Percentiles rank a stretch among this genome's conserved stretches.
Evolutionary conservation across 2,329 filamentous ascomycete genomes (phyloP).

Genomic region (Arthrobotrys musiformis): DNA sequence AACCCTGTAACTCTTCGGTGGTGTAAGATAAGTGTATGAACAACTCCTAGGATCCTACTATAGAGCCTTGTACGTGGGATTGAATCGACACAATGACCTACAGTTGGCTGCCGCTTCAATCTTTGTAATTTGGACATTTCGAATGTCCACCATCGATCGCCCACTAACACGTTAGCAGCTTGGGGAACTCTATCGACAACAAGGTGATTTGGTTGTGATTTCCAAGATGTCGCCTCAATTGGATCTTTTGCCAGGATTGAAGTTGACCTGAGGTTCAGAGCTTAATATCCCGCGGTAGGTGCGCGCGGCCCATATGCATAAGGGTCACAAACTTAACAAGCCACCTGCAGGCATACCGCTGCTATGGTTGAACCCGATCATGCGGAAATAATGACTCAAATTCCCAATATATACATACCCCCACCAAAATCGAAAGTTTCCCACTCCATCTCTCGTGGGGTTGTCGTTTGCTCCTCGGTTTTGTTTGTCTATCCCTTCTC

Average conservation of each 20-base stretch:
- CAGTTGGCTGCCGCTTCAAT: too few species aligned
- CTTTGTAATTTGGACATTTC: too few species aligned
- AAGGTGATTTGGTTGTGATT: not conserved
- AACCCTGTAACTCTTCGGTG: too few species aligned
- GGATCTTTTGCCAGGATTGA: not conserved
- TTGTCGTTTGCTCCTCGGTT: too few species aligned
- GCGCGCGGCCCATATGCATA: not conserved
- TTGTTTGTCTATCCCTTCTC: too few species aligned
- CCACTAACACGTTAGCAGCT: too few species aligned
- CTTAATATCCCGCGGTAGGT: not conserved
- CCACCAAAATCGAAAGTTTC: not conserved
- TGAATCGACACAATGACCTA: too few species aligned
- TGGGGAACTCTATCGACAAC: too few species aligned
- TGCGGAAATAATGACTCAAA: not conserved
- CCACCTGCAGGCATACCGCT: not conserved
- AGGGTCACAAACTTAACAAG: not conserved
- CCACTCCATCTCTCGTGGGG: not conserved
- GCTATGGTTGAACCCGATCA: not conserved
- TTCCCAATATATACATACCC: not conserved
- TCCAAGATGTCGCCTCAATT: not conserved
- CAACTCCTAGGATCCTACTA: too few species aligned
- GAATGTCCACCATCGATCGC: too few species aligned
- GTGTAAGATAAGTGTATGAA: too few species aligned
- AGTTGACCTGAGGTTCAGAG: not conserved
- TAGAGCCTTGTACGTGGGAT: too few species aligned